These are phyloP conservation scores for Diutina rugosa DNA, from an alignment of 1,139 yeast genomes.

Conservation along the genomic window DNA sequence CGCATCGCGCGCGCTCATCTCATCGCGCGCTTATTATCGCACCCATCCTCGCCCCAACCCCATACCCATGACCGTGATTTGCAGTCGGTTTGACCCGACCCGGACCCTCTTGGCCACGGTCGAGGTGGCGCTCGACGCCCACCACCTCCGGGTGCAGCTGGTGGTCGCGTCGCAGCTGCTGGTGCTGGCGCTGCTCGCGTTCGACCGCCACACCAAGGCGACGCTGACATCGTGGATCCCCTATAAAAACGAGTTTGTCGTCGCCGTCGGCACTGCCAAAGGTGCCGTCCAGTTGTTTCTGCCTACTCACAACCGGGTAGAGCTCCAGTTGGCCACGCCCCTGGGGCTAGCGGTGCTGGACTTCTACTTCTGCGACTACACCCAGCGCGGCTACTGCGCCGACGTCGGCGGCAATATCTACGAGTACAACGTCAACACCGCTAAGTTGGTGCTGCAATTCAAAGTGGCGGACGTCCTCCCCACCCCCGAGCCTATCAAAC, in stretches of 20 bases:
- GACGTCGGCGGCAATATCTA: conserved; percentile 50
- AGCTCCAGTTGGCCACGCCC: conserved; percentile 38
- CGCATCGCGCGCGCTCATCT: background rate
- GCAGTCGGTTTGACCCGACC: conserved; percentile 33
- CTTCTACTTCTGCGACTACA: conserved; percentile 29
- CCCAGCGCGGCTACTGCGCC: conserved; percentile 45
- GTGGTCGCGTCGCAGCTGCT: conserved; percentile 23
- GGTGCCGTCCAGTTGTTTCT: conserved; percentile 59
- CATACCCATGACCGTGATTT: background rate
- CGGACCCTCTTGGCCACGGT: conserved; percentile 57
- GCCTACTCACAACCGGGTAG: conserved; percentile 47
- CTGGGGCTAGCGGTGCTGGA: conserved; percentile 40
- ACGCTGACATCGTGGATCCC: conserved; percentile 45
- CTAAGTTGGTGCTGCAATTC: conserved; percentile 27
- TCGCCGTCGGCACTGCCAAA: conserved; percentile 54
- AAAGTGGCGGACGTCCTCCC: conserved; percentile 26
- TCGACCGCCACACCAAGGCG: conserved; percentile 44
- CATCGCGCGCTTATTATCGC: background rate
- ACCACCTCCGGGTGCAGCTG: conserved; percentile 56
- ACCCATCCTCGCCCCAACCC: background rate
- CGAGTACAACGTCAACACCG: conserved; percentile 48
- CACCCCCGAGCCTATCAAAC: conserved; percentile 13
- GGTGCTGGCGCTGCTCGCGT: conserved; percentile 27
- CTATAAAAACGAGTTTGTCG: conserved; percentile 22
- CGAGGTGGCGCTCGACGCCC: conserved; percentile 59